These are phyloP conservation scores for Xerocomus amazonicus DNA, from an alignment of 1,284 basidiomycete species.

Conservation along the genomic window DNA sequence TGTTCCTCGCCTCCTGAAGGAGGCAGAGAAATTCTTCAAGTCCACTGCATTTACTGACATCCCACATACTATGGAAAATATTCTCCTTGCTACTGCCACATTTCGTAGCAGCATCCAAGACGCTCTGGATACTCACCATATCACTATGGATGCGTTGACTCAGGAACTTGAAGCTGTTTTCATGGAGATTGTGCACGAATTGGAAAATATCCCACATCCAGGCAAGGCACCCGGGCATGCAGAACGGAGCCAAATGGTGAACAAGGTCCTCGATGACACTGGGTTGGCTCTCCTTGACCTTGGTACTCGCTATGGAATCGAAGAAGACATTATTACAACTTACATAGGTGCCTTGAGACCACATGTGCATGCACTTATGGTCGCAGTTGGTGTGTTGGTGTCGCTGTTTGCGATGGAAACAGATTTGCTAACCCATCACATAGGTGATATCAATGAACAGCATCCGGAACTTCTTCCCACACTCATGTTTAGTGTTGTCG, in stretches of 20 bases:
- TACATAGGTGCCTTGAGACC: conserved; percentile 2
- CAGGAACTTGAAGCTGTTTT: conserved; percentile 4
- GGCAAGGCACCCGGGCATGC: conserved; percentile 4
- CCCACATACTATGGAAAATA: conserved; percentile 3
- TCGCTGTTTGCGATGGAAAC: not conserved
- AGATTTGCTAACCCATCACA: not conserved
- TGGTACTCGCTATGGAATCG: not conserved
- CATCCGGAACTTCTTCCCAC: not conserved
- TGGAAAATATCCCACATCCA: not conserved
- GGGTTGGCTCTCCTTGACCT: not conserved
- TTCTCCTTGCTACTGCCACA: conserved; percentile 8
- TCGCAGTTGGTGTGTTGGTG: conserved; percentile 8
- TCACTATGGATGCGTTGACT: not conserved
- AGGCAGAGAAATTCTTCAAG: too few species aligned
- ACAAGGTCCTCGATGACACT: conserved; percentile 6
- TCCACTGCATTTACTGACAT: too few species aligned
- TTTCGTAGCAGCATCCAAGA: conserved; percentile 6
- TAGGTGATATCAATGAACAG: not conserved
- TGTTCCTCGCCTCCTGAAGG: too few species aligned
- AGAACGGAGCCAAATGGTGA: conserved; percentile 1
- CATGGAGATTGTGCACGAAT: not conserved
- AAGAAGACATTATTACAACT: not conserved
- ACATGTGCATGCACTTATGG: not conserved
- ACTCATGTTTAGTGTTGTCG: not conserved
- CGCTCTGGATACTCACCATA: conserved; percentile 2